Base-by-base conservation (phyloP, 1,284 basidiomycete genomes). In the Cutaneotrichosporon sp. region DNA sequence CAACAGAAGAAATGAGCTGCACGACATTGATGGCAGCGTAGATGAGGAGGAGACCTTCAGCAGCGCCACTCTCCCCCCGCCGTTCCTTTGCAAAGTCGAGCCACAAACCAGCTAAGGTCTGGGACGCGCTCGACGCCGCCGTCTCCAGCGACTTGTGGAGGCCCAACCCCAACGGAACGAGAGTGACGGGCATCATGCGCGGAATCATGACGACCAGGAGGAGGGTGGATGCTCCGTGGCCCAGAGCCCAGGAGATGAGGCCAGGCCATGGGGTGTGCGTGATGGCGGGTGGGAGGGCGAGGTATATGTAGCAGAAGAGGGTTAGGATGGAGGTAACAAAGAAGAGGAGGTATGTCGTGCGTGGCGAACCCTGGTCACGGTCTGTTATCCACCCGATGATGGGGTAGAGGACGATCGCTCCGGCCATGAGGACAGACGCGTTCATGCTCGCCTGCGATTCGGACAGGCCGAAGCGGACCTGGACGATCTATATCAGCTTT, bases 111-210 rank as follows among this genome's bases (percentile, higher is more conserved):
- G 88, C 84, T 8, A 90, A 73, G 0, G 88, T 89, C 71, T 90
- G 88, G 64, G 87, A 86, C 61, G 89, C 84, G 0, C 87, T 88
- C 5, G 87, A 85, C 0, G 88, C 88, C 1, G 86, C 86, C 75
- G 89, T 86, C 72, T 91, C 90, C 65, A 91, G 81, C 72, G 87
- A 86, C 77, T 91, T 91, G 73, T 91, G 90, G 11, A 88, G 86
- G 2, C 89, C 90, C 0, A 91, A 82, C 2, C 89, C 89, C 1
- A 90, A 90, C 3, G 89, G 88, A 46, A 91, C 85, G 73, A 89
- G 89, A 70, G 87, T 88, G 18, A 84, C 71, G 1, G 87, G 85
- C 0, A 91, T 88, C 55, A 91, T 85, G 57, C 85, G 85, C 3
- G 90, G 89, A 0, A 91, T 89, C 53, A 91, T 82, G 22, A 91